Evolutionary conservation across 108 stramenopile species (phyloP), one percentile per base, ranked within the genome.

Genomic region (Cyclostephanos invisitatus): DNA sequence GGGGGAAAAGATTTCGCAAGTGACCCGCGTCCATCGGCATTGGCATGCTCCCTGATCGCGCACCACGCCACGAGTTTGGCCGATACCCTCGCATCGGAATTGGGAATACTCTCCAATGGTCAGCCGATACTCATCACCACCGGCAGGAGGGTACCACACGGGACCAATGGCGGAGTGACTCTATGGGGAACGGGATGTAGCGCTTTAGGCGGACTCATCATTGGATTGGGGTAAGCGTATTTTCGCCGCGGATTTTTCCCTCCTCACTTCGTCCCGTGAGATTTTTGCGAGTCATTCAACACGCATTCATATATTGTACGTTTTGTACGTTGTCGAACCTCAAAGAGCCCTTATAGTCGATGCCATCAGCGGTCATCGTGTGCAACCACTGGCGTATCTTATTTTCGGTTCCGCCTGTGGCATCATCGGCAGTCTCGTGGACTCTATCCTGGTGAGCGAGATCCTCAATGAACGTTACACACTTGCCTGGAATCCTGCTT

Each of bases 131-230:
- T 89, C 29, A 80, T 94, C 20, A 91, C 87, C n/a, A 53, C 77
- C 29, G 78, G 84, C 11, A 67, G 63, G 51, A 37, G 21, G 9
- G 94, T 92, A 2, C 91, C 94, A 5, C 73, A 86, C 15, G 91
- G 94, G 4, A 91, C 91, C 4, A 95, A 95, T 81, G 94, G 94
- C 2, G 94, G 94, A 1, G 68, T 92, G 18, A 91, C 90, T 6
- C 10, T 71, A 2, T 59, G 42, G 9, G 94, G 94, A 22, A 83
- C 75, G 14, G 65, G 80, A 7, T 90, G 83, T 74, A 88, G 86
- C 68, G 64, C 65, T 3, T 25, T 86, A 15, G 94, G 94, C 24
- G 94, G 94, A 1, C 42, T 69, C 25, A 38, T 92, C 3, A 85
- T 91, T 71, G 94, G 88, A 9, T 8, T 85, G 50, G 85, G 83